phyloP scores from a whole-genome alignment of 2,329 filamentous ascomycete species.

The Fusarium haematococcum region DNA sequence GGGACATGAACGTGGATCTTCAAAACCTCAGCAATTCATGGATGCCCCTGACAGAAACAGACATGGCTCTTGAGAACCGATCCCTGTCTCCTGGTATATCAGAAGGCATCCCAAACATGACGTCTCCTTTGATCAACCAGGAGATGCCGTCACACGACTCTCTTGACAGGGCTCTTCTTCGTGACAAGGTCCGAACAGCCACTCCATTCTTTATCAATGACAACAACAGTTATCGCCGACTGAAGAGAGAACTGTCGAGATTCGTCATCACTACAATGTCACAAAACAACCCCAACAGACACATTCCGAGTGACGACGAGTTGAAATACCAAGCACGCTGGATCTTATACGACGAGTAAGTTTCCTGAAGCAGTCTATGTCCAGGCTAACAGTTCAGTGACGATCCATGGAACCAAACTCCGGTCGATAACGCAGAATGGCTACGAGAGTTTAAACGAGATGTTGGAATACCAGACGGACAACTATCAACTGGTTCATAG shows the following conservation, averaged over 20 bases:
- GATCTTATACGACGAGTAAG: conserved; percentile 38
- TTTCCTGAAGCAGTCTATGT: accelerated
- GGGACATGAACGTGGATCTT: conserved; percentile 31
- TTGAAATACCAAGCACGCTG: conserved; percentile 33
- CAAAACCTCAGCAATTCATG: conserved; percentile 6
- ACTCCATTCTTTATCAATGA: conserved; percentile 37
- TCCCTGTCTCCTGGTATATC: conserved; percentile 10
- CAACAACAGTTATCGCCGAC: conserved; percentile 33
- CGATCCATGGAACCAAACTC: conserved; percentile 40
- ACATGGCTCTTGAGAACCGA: conserved; percentile 9
- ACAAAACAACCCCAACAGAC: conserved; percentile 32
- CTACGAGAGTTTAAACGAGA: conserved; percentile 37
- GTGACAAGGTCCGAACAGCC: conserved; percentile 28
- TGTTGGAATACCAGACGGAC: conserved; percentile 20
- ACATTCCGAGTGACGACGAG: conserved; percentile 33
- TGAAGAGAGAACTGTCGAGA: conserved; percentile 25
- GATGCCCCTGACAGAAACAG: not conserved
- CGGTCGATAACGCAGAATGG: conserved; percentile 39
- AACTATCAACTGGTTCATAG: not conserved
- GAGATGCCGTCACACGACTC: not conserved
- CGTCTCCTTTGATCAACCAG: conserved; percentile 7
- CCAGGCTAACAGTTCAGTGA: conserved; percentile 21
- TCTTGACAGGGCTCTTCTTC: conserved; percentile 6
- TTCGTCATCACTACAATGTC: conserved; percentile 38
- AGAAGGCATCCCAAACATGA: conserved; percentile 10